A percentile compares a stretch with the other conserved stretches of the same genome.
These are phyloP conservation scores for Scheffersomyces amazonensis DNA, from an alignment of 805 yeast genomes.

Conservation along the genomic window DNA sequence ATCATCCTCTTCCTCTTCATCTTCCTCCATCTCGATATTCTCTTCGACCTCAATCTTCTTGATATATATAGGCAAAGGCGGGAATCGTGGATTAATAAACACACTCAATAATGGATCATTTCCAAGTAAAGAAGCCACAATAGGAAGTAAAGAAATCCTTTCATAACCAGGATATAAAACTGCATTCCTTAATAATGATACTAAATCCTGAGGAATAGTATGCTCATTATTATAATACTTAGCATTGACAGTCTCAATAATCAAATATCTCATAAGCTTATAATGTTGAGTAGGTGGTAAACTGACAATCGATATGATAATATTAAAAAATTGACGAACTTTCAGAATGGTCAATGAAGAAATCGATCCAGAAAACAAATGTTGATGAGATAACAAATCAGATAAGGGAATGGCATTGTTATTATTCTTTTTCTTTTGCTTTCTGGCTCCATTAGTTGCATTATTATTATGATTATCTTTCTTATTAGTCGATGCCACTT, in stretches of 20 bases:
- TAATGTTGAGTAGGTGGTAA: slow-evolving; percentile 65
- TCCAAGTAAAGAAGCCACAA: slow-evolving; percentile 53
- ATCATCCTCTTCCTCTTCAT: slow-evolving; percentile 33
- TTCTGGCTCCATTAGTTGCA: slow-evolving; percentile 18
- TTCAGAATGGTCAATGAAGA: slow-evolving; percentile 30
- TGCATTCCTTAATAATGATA: slow-evolving; percentile 44
- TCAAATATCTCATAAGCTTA: slow-evolving; percentile 43
- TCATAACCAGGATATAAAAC: slow-evolving; percentile 69
- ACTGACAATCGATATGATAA: slow-evolving; percentile 44
- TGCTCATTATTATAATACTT: slow-evolving; percentile 19
- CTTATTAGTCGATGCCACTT: slow-evolving; percentile 3
- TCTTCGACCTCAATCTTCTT: slow-evolving; percentile 33
- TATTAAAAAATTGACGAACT: slow-evolving; percentile 47
- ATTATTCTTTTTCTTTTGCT: slow-evolving; percentile 41
- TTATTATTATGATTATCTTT: slow-evolving; percentile 1
- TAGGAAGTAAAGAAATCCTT: slow-evolving; percentile 65
- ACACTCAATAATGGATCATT: slow-evolving; percentile 54
- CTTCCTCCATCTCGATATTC: slow-evolving; percentile 36
- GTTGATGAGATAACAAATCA: slow-evolving; percentile 66
- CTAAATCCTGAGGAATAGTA: slow-evolving; percentile 30
- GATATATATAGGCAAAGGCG: slow-evolving; percentile 38
- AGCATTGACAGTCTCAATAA: slow-evolving; percentile 34
- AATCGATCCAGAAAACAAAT: slow-evolving; percentile 46
- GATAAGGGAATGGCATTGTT: slow-evolving; percentile 51
- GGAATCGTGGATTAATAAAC: slow-evolving; percentile 74